phyloP scores from a whole-genome alignment of 768 basidiomycete species.

The Leucogyrophana mollusca region DNA sequence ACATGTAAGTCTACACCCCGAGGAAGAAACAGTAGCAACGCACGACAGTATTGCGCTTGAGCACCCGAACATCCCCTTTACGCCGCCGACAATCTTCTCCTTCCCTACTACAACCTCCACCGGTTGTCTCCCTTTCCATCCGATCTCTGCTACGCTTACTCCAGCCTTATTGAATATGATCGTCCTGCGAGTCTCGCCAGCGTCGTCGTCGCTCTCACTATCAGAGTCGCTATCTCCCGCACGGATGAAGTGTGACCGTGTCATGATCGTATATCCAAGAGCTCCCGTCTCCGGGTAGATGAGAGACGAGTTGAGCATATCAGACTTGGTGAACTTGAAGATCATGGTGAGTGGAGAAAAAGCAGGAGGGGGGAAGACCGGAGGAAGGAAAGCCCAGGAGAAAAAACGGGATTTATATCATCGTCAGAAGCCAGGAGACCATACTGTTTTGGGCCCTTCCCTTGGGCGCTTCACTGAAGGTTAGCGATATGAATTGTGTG shows the following conservation, averaged over 20 bases:
- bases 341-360: conserved; percentile 38
- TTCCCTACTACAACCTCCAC: conserved; percentile 47
- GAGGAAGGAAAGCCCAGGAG: background rate
- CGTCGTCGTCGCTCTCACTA: conserved; percentile 25
- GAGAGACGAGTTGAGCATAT: conserved; percentile 57
- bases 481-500: too few species aligned
- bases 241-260: conserved; percentile 32
- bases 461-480: too few species aligned
- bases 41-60: conserved; percentile 55
- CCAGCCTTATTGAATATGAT: conserved; percentile 42
- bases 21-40: conserved; percentile 14
- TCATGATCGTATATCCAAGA: conserved; percentile 48
- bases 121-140: conserved; percentile 54
- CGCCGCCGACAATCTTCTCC: conserved; percentile 44
- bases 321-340: conserved; percentile 55
- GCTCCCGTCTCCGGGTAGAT: conserved; percentile 51
- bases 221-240: conserved; percentile 25
- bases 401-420: conserved; percentile 1
- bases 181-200: conserved; percentile 37
- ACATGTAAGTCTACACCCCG: too few species aligned
- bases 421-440: too few species aligned
- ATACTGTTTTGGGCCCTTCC: too few species aligned
- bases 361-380: background rate
- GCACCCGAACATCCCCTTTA: conserved; percentile 57
- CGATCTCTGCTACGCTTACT: conserved; percentile 42